Evolutionary conservation across 1,284 basidiomycete species (phyloP), one percentile per base, ranked within the genome.

Genomic region (Marasmius fiardii): DNA sequence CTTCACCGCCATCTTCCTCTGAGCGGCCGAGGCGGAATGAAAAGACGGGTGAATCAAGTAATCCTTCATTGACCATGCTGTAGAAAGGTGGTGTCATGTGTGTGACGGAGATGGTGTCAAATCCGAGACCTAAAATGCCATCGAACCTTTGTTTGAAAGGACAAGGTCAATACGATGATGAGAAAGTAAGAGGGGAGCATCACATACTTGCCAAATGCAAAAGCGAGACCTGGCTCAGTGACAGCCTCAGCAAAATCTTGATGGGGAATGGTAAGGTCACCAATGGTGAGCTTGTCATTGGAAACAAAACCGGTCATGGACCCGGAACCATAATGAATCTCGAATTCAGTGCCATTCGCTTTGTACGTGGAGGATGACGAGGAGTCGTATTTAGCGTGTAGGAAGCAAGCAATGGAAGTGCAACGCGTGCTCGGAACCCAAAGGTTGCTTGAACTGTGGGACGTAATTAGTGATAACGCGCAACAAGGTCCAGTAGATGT

Each of bases 241-340:
- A 89, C 92, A 1, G 95, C 94, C 76, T 99, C 97, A 41, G 95
- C 97, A 70, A 99, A 99, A 70, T 95, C 90, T 70, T 93, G 90
- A 23, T 78, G 66, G 65, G 79, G 80, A 71, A 99, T 82, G 28
- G 69, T 71, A 51, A 99, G 71, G 71, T 97, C 97, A 53, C 93
- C 94, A 62, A 99, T 96, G 24, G 69, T 72, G 57, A 99, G 74
- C 6, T 71, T 73, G 69, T 99, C 97, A 61, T 88, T 85, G 20
- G 95, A 98, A 58, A 99, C 92, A 66, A 91, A 94, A 61, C 97
- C 97, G 71, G 98, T 90, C 85, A 99, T 94, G 11, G 95, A 95
- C 26, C 97, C 97, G 37, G 93, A 93, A 12, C 97, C 97, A 69
- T 99, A 99, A 64, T 88, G 91, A 66, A 99, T 99, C 58, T 88